Evolutionary conservation across 495 filamentous ascomycete genomes (phyloP), one percentile per base, ranked within the genome.

Genomic region (Penicillium dipodomyicola): DNA sequence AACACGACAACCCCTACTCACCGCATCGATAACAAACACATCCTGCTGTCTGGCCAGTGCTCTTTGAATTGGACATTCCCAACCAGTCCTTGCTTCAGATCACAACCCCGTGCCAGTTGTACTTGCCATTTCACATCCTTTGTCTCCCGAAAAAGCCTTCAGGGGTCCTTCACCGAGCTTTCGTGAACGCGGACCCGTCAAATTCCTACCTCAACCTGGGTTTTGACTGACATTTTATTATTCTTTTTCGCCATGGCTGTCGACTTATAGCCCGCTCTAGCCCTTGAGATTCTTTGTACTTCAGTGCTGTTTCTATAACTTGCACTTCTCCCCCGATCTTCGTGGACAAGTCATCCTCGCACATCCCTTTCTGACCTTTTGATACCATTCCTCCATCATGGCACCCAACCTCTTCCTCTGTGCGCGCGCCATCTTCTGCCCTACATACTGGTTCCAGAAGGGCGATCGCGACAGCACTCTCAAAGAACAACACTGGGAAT

Each of bases 331-430:
- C 30, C 44, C 45, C 45, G 49, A 61, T 46, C 54, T 54, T 40
- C 43, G 44, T 41, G 49, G 23, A 49, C 50, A 39, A 61, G 40
- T 57, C 33, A 20, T 32, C 10, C 20, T 49, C 27, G 25, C 35
- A 41, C 33, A 32, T 43, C 22, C 22, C 20, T 23, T 35, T 51
- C 7, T n/a, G 15, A 14, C 15, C 51, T 39, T 37, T 39, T 37
- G 22, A 52, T 27, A 50, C 52, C 47, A 56, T 35, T 35, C 48
- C 15, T 58, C 48, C 43, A 59, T 19, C 52, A 78, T 78, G 76
- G 70, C 76, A 14, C 76, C 76, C 61, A 78, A 78, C 60, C 71
- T 76, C 37, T 78, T 77, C 56, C 59, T 78, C 56, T 78, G 76
- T 49, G 56, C 76, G 17, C 72, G 76, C 32, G 68, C 62, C 37